Evolutionary conservation across 345 rosid genomes (phyloP), one percentile per base, ranked within the genome.

Genomic region (Dipteronia dyeriana): DNA sequence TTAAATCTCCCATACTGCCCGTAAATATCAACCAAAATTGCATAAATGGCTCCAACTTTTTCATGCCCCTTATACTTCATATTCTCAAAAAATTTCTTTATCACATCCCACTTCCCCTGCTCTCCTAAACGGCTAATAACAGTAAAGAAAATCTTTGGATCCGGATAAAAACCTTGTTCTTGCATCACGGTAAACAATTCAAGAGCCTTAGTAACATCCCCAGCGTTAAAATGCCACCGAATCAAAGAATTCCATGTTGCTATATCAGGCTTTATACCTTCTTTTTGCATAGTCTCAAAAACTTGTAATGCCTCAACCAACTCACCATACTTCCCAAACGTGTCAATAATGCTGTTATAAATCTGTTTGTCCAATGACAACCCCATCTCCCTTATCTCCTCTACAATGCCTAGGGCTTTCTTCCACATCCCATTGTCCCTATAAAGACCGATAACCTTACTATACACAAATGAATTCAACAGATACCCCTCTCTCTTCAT

Each of bases 401-500:
- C 87, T 47, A 91, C 63, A 69, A 89, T 78, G 68, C 83, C 87
- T 60, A 91, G 64, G 0, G 91, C 95, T 83, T 91, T 91, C 88
- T 86, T 91, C 93, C 95, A 88, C 95, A 91, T 91, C 14, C 95
- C 95, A 20, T 91, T 91, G 67, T 91, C 89, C 79, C 93, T 84
- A 77, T 91, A 91, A 57, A 91, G 83, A 71, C 88, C 84, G 64
- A 91, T 88, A 75, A 91, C 79, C 82, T 80, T 88, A 71, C 93
- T 71, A 62, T 84, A 88, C 54, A 84, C 87, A 49, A 88, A 91
- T 0, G 90, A 88, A 74, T 66, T 85, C 75, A 82, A 73, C 3
- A 3, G 68, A 68, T 89, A 74, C 77, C 89, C 85, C 11, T 68
- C 80, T 70, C 64, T 73, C 82, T 76, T 84, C 95, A 91, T 91